Base-by-base conservation (phyloP, 768 basidiomycete species). In the Austroboletus festivus region DNA sequence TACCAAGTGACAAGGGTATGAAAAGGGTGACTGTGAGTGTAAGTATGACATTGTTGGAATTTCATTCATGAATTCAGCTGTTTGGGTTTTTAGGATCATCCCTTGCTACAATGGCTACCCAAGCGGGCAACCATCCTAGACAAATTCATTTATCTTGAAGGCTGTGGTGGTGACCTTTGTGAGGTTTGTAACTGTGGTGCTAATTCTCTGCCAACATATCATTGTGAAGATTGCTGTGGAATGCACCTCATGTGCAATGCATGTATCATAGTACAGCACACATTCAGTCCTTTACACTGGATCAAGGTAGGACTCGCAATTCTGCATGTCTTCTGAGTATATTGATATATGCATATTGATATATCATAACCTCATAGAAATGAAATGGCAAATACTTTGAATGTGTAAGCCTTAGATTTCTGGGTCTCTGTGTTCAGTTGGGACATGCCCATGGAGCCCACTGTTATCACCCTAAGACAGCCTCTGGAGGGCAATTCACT, bases 361-460 rank as follows among this genome's bases (percentile, higher is more conserved):
- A n/a, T n/a, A n/a, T n/a, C n/a, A n/a, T n/a, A n/a, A n/a, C n/a
- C n/a, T n/a, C n/a, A n/a, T n/a, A 50, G 48, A 16, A 45, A 5
- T 50, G 43, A 44, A 50, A 50, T 7, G 15, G 44, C 4, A 19
- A 50, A 3, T 40, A 39, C 3, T 50, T 50, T 5, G 22, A 46
- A 16, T 15, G 7, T 7, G 23, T 50, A 3, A 26, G 23, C 1
- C 34, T 50, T 19, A 50, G 39, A 7, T 21, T 10, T 3, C 19
- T 50, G 43, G 43, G 44, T 2, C 48, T 50, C 21, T 16, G 21
- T 4, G 26, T 50, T 15, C 48, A 50, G 26, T 12, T 50, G 11
- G 48, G 23, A 11, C 43, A 50, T 37, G 22, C 30, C 1, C 42
- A 5, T 0, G 43, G 38, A 7, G 2, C 12, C 1, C 4, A 4